Percentiles rank a stretch among this genome's conserved stretches.
Conservation (phyloP, 1,284 basidiomycete species). For the Ceratobasidium sp. region DNA sequence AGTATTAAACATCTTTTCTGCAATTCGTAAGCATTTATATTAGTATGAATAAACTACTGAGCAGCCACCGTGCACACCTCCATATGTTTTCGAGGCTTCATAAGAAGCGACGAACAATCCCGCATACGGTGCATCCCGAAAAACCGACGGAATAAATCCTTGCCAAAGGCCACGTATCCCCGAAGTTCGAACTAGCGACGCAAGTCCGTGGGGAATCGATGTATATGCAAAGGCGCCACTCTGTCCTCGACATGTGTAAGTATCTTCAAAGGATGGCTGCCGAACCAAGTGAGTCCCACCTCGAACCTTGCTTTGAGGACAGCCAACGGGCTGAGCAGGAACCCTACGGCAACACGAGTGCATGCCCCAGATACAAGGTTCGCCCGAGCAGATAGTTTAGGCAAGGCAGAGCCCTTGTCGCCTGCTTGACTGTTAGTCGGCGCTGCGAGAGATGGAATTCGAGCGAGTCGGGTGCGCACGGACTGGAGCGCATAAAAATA, state of each 20-base stretch:
- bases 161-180: constrained; percentile 88
- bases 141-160: constrained; percentile 88
- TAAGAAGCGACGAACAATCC: constrained; percentile 94
- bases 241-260: constrained; percentile 55
- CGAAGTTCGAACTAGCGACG: constrained; percentile 67
- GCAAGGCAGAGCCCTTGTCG: constrained; percentile 67
- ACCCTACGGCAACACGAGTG: constrained; percentile 85
- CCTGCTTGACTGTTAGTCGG: constrained; percentile 48
- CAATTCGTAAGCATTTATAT: neutral
- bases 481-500: constrained; percentile 91
- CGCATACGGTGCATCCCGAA: constrained; percentile 95
- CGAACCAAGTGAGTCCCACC: constrained; percentile 60
- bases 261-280: neutral
- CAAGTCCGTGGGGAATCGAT: constrained; percentile 70
- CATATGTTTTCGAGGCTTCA: constrained; percentile 81
- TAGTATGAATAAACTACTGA: constrained; percentile 13
- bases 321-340: constrained; percentile 92
- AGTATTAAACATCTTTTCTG: constrained; percentile 29
- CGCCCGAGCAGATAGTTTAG: constrained; percentile 80
- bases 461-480: constrained; percentile 75
- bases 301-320: constrained; percentile 96
- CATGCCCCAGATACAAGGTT: constrained; percentile 92
- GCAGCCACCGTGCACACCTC: constrained; percentile 59
- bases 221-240: constrained; percentile 83
- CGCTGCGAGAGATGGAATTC: constrained; percentile 67